phyloP scores from a whole-genome alignment of 2,329 filamentous ascomycete species.

The Penicillium sp. region DNA sequence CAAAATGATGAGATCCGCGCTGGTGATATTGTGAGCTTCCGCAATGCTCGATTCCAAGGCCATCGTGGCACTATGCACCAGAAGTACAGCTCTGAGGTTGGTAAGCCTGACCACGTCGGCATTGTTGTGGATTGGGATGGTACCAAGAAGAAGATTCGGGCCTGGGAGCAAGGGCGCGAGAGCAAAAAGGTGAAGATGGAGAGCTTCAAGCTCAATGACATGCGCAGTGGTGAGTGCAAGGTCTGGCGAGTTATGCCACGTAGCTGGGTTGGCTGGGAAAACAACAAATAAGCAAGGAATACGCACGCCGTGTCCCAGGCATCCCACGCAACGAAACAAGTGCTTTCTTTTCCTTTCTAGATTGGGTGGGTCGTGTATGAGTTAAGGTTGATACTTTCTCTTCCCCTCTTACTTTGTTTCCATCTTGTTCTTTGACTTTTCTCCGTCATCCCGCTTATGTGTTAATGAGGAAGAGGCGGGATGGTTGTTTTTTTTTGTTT shows the following conservation, averaged over 20 bases:
- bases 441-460: conserved; percentile 17
- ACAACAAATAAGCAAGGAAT: conserved; percentile 15
- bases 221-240: conserved; percentile 91
- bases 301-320: not conserved
- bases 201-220: conserved; percentile 89
- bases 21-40: conserved; percentile 88
- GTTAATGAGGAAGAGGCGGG: conserved; percentile 20
- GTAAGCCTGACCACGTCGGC: conserved; percentile 83
- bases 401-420: conserved; percentile 4
- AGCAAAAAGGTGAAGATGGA: conserved; percentile 91
- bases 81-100: conserved; percentile 87
- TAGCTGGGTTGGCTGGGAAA: conserved; percentile 87
- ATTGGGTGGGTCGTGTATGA: conserved; percentile 21
- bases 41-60: conserved; percentile 91
- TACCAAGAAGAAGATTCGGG: conserved; percentile 94
- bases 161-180: conserved; percentile 93
- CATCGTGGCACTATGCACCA: conserved; percentile 94
- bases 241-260: conserved; percentile 95
- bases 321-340: not conserved
- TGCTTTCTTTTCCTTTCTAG: conserved; percentile 9
- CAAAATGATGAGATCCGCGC: conserved; percentile 90
- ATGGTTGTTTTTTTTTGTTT: conserved; percentile 13
- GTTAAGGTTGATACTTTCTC: conserved; percentile 12
- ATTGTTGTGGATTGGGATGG: conserved; percentile 97
- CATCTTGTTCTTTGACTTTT: conserved; percentile 6